Base-by-base conservation (phyloP, 2,329 filamentous ascomycete species). In the Penicillium concentricum region DNA sequence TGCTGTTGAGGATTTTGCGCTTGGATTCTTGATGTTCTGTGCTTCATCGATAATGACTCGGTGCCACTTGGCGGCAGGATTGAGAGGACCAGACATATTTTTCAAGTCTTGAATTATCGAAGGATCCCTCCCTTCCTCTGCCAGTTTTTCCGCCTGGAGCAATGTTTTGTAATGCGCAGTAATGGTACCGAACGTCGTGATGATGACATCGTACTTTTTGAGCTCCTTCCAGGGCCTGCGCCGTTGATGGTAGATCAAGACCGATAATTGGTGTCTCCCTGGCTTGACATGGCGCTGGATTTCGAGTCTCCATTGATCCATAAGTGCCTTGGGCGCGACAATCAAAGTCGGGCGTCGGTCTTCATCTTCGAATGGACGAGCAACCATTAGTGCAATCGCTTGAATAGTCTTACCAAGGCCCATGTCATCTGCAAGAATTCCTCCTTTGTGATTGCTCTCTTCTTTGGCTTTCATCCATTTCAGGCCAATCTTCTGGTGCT, bases 341-440 rank as follows among this genome's bases (percentile, higher is more conserved):
- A 96, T 91, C 24, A 96, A 77, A n/a, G 87, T 94, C 0, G 91
- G 92, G 78, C 90, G 84, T 55, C 76, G 79, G 59, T 76, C 71
- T n/a, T 75, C 74, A 58, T 87, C 80, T 0, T 77, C 72, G 0
- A 89, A 84, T n/a, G 82, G 86, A 6, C 86, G 82, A 6, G 84
- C 82, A 13, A 91, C 79, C 64, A 96, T 89, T 42, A 96, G 81
- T 4, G 92, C 84, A 22, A 97, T 79, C 5, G 90, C 87, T 59
- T 93, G 91, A 24, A 96, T 87, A 0, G 90, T 93, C 74, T 94
- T 93, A 8, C 90, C 90, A 12, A 93, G 78, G 8, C 90, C 90
- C 90, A 93, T 94, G 61, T 91, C 89, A 66, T 91, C 89, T 1
- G 87, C 88, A 24, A 92, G 78, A 54, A 93, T 91, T 22, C 89